A percentile compares a stretch with the other conserved stretches of the same genome.
These are phyloP conservation scores for Phytomonas sp. DNA, from an alignment of 208 protist species.

Conservation along the genomic window DNA sequence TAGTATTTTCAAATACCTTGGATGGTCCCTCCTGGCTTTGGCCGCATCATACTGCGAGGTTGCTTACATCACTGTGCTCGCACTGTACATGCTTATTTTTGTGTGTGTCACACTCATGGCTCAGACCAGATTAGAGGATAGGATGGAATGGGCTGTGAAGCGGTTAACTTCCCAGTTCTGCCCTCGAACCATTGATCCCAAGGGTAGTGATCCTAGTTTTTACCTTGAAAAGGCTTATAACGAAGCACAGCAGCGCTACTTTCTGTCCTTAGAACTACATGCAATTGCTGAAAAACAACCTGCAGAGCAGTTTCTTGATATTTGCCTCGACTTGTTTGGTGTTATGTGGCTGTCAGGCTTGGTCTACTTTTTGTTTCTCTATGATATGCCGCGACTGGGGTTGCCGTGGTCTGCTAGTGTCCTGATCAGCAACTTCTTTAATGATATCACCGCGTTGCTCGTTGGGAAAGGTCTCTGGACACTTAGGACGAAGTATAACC, in stretches of 20 bases:
- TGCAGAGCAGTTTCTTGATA: conserved; percentile 66
- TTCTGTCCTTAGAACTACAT: conserved; percentile 46
- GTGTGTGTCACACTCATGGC: conserved; percentile 47
- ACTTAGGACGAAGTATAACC: conserved; percentile 16
- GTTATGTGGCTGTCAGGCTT: conserved; percentile 69
- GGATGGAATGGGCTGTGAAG: conserved; percentile 22
- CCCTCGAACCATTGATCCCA: neutral
- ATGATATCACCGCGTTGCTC: conserved; percentile 72
- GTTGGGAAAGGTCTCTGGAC: conserved; percentile 33
- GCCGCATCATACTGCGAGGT: conserved; percentile 30
- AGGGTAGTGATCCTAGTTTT: conserved; percentile 3
- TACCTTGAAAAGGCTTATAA: neutral
- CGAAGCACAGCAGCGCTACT: conserved; percentile 26
- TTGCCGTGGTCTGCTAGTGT: conserved; percentile 43
- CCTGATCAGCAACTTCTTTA: conserved; percentile 64
- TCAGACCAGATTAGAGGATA: conserved; percentile 35
- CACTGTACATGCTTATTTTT: conserved; percentile 51
- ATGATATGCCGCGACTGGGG: conserved; percentile 40
- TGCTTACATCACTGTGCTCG: conserved; percentile 26
- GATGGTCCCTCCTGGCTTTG: conserved; percentile 37
- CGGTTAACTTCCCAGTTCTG: conserved; percentile 16
- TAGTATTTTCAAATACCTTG: conserved; percentile 36
- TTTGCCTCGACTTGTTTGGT: conserved; percentile 81
- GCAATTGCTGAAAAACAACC: conserved; percentile 48
- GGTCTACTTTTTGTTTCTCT: conserved; percentile 37